Conservation (phyloP, 306 rosid species). For the Ormosia emarginata region DNA sequence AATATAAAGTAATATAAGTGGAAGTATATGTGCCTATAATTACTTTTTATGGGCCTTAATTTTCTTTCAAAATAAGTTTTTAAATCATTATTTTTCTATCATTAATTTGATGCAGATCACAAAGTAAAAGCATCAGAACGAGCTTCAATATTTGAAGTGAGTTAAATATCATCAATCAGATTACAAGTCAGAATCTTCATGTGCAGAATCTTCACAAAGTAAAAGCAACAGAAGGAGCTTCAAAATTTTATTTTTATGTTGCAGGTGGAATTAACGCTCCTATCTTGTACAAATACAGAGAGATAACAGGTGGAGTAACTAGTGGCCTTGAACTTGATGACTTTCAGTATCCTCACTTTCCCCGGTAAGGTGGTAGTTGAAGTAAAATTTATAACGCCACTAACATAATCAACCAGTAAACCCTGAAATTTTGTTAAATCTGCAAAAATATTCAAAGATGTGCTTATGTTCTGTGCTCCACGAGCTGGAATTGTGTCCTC, state of each 20-base stretch:
- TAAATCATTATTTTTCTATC: too few species aligned
- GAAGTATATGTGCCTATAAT: too few species aligned
- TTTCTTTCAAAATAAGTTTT: too few species aligned
- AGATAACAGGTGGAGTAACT: conserved; percentile 17
- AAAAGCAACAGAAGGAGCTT: too few species aligned
- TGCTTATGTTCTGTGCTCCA: neutral
- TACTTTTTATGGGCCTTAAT: too few species aligned
- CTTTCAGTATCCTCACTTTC: neutral
- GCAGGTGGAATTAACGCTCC: conserved; percentile 23
- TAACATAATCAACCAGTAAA: neutral
- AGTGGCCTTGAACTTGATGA: conserved; percentile 22
- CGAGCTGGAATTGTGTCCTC: neutral
- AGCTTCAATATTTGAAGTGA: neutral
- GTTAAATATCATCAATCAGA: neutral
- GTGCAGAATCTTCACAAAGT: too few species aligned
- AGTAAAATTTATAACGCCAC: conserved; percentile 42
- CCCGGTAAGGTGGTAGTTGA: conserved; percentile 20
- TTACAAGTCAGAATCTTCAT: neutral
- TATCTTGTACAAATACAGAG: neutral
- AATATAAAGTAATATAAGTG: too few species aligned
- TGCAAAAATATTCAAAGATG: conserved; percentile 14
- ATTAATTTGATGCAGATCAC: too few species aligned
- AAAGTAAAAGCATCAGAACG: neutral
- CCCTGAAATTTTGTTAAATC: neutral
- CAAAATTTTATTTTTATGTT: neutral